Percentiles rank a stretch among this genome's conserved stretches.
These are phyloP conservation scores for Stereum hirsutum DNA, from an alignment of 1,284 basidiomycete genomes.

Conservation along the genomic window DNA sequence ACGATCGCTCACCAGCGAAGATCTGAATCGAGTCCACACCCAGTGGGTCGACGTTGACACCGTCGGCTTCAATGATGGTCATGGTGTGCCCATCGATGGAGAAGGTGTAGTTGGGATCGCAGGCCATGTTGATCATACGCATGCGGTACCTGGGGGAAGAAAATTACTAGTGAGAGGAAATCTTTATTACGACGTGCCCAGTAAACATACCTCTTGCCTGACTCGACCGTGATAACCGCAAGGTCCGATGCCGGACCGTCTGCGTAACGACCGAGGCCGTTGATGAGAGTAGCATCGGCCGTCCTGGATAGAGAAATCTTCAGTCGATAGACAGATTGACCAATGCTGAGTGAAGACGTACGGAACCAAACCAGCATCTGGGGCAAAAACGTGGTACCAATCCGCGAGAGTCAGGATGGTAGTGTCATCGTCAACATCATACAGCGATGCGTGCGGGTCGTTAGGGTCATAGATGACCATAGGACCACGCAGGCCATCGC, in stretches of 20 bases:
- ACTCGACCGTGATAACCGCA: constrained; percentile 21
- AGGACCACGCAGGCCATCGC: constrained; percentile 12
- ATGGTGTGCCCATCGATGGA: constrained; percentile 38
- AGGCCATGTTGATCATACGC: constrained; percentile 24
- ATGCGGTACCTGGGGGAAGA: constrained; percentile 20
- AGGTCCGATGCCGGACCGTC: constrained; percentile 16
- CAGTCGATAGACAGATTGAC: neutral
- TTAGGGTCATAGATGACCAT: constrained; percentile 8
- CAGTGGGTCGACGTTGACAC: constrained; percentile 29
- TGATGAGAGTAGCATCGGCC: constrained; percentile 36
- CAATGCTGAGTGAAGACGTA: constrained; percentile 1
- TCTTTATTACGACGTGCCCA: neutral
- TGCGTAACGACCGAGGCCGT: constrained; percentile 29
- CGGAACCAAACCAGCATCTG: constrained; percentile 3
- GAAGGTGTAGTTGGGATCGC: constrained; percentile 26
- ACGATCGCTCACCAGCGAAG: constrained; percentile 17
- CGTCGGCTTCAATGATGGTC: constrained; percentile 45
- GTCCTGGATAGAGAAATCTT: neutral
- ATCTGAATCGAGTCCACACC: constrained; percentile 32
- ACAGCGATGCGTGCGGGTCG: constrained; percentile 1
- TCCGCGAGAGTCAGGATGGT: constrained; percentile 13
- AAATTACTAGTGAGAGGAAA: neutral
- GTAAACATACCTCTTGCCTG: constrained; percentile 12
- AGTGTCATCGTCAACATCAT: constrained; percentile 6
- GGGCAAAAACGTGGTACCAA: constrained; percentile 11